phyloP scores from a whole-genome alignment of 352 stramenopile genomes.

The Globisporangium cederbergense region DNA sequence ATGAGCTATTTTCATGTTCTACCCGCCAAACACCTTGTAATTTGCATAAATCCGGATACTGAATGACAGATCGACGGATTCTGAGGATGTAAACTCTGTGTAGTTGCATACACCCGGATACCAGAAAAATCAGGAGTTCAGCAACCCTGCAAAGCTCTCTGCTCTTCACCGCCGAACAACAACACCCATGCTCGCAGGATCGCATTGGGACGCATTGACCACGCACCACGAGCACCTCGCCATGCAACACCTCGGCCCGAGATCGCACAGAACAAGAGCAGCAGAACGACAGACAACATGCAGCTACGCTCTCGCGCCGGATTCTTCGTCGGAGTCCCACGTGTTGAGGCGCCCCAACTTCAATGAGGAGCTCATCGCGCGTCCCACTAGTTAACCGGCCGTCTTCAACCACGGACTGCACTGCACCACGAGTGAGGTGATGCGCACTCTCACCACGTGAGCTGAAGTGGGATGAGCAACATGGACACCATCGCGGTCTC shows the following conservation, averaged over 20 bases:
- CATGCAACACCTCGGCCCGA: too few species aligned
- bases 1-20: constrained; percentile 3
- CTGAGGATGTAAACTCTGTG: background rate
- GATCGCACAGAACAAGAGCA: too few species aligned
- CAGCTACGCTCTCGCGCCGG: too few species aligned
- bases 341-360: background rate
- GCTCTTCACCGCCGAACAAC: background rate
- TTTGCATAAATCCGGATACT: background rate
- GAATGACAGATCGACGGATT: background rate
- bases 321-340: too few species aligned
- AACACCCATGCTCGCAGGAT: background rate
- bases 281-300: too few species aligned
- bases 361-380: background rate
- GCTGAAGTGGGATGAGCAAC: too few species aligned
- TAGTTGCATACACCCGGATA: constrained; percentile 5
- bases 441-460: too few species aligned
- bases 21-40: background rate
- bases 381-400: background rate
- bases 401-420: too few species aligned
- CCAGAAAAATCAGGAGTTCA: background rate
- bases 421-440: too few species aligned
- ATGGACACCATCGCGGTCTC: too few species aligned
- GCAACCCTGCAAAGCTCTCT: background rate
- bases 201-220: background rate
- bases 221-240: too few species aligned